Evolutionary conservation across 805 yeast genomes (phyloP).

Genomic region (Metschnikowia amazonensis): DNA sequence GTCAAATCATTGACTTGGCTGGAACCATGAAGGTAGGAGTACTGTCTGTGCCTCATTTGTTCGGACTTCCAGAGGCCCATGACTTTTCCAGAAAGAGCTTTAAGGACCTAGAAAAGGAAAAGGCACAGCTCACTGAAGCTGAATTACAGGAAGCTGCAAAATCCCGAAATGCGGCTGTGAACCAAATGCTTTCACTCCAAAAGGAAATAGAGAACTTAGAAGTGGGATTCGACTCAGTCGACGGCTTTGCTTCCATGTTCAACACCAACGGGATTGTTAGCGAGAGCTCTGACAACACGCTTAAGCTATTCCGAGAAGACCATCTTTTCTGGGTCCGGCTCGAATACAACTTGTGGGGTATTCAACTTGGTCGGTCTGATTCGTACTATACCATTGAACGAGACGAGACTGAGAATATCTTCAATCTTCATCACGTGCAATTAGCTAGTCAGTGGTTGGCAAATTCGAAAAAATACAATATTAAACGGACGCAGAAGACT

Average conservation of each 20-base stretch:
- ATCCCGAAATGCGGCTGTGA: slow-evolving; percentile 10
- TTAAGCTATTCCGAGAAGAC: slow-evolving; percentile 14
- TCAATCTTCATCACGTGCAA: not conserved
- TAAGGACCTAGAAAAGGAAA: slow-evolving; percentile 13
- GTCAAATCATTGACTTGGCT: slow-evolving; percentile 79
- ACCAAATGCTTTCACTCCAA: slow-evolving; percentile 8
- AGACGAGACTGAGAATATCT: not conserved
- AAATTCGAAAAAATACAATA: slow-evolving; percentile 17
- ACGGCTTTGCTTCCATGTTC: slow-evolving; percentile 29
- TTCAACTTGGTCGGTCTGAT: slow-evolving; percentile 6
- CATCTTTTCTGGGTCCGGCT: slow-evolving; percentile 27
- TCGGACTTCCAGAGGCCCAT: slow-evolving; percentile 26
- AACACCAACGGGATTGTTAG: slow-evolving; percentile 3
- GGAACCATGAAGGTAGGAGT: slow-evolving; percentile 55
- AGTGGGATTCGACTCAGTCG: slow-evolving; percentile 36
- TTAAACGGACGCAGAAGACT: slow-evolving; percentile 12
- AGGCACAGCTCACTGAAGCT: slow-evolving; percentile 3
- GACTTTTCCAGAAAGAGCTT: slow-evolving; percentile 23
- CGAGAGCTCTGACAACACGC: slow-evolving; percentile 12
- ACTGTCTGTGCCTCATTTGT: slow-evolving; percentile 52
- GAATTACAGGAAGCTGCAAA: slow-evolving; percentile 11
- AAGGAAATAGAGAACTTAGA: slow-evolving; percentile 14
- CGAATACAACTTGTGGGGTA: slow-evolving; percentile 34
- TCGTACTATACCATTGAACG: slow-evolving; percentile 12
- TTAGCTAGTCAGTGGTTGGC: not conserved